phyloP scores from a whole-genome alignment of 495 filamentous ascomycete species.

The Corynascus novoguineensis region DNA sequence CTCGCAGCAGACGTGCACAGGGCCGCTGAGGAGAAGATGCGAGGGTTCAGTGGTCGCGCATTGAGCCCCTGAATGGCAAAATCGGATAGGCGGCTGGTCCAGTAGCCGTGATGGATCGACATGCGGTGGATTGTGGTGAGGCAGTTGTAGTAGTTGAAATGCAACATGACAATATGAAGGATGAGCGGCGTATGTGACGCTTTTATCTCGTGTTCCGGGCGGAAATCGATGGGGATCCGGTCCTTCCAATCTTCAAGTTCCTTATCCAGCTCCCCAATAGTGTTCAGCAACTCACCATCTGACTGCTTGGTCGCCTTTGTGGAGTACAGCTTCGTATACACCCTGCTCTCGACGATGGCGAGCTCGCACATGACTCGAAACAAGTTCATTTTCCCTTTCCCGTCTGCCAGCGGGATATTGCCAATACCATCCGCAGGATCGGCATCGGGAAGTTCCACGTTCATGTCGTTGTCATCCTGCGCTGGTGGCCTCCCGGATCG shows the following conservation, averaged over 20 bases:
- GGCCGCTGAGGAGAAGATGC: constrained; percentile 90
- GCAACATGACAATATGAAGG: constrained; percentile 84
- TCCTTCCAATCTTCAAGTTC: constrained; percentile 97
- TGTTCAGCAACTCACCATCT: constrained; percentile 89
- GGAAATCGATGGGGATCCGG: constrained; percentile 84
- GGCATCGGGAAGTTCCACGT: constrained; percentile 88
- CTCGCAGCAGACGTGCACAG: constrained; percentile 88
- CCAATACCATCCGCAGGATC: constrained; percentile 88
- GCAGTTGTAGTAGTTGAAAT: constrained; percentile 97
- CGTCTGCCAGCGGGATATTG: constrained; percentile 83
- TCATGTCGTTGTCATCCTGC: constrained; percentile 98
- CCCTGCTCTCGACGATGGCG: constrained; percentile 82
- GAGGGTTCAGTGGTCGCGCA: constrained; percentile 80
- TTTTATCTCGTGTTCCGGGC: constrained; percentile 92
- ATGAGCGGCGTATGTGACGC: constrained; percentile 83
- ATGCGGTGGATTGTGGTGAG: constrained; percentile 97
- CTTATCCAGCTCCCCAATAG: constrained; percentile 90
- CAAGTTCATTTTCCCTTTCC: constrained; percentile 88
- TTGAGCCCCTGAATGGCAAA: constrained; percentile 93
- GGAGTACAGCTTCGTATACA: constrained; percentile 91
- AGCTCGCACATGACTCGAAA: constrained; percentile 90
- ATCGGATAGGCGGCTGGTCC: constrained; percentile 91
- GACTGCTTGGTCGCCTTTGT: constrained; percentile 87
- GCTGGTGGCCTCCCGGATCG: constrained; percentile 87
- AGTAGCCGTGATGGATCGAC: constrained; percentile 97